These are phyloP conservation scores for Thermomucor indicae-seudaticae DNA, from an alignment of 371 early-diverging fungal genomes.

Conservation along the genomic window DNA sequence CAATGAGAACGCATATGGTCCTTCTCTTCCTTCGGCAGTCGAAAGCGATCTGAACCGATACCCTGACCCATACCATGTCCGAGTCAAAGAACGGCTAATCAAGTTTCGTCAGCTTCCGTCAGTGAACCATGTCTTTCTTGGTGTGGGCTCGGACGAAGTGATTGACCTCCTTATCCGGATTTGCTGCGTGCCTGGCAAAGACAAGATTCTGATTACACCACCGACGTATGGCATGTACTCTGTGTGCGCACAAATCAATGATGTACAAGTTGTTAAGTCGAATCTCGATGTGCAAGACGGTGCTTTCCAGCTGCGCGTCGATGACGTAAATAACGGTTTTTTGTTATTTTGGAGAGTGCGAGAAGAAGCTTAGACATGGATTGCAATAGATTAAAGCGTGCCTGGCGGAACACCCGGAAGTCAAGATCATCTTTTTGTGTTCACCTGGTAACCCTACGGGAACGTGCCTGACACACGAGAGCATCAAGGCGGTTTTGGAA, in stretches of 20 bases:
- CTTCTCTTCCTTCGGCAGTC: constrained; percentile 40
- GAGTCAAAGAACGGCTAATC: constrained; percentile 74
- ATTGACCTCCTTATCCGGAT: constrained; percentile 91
- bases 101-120: constrained; percentile 64
- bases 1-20: constrained; percentile 95
- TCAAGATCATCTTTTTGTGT: constrained; percentile 92
- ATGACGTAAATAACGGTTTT: constrained; percentile 50
- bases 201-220: constrained; percentile 91
- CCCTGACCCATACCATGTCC: constrained; percentile 90
- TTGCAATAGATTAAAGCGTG: constrained; percentile 52
- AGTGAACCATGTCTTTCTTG: constrained; percentile 79
- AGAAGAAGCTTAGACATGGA: background rate
- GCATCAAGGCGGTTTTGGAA: constrained; percentile 74
- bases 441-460: constrained; percentile 99
- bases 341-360: background rate
- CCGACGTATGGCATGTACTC: constrained; percentile 99
- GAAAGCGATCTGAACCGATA: constrained; percentile 80
- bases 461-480: constrained; percentile 64
- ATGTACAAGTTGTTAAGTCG: constrained; percentile 83
- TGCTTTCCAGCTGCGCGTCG: constrained; percentile 79
- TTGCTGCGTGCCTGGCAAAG: constrained; percentile 86
- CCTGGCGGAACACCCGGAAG: constrained; percentile 60
- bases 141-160: constrained; percentile 96
- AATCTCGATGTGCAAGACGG: constrained; percentile 71
- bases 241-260: constrained; percentile 91